Evolutionary conservation across 352 stramenopile genomes (phyloP).

Genomic region (Phytophthora sp.): DNA sequence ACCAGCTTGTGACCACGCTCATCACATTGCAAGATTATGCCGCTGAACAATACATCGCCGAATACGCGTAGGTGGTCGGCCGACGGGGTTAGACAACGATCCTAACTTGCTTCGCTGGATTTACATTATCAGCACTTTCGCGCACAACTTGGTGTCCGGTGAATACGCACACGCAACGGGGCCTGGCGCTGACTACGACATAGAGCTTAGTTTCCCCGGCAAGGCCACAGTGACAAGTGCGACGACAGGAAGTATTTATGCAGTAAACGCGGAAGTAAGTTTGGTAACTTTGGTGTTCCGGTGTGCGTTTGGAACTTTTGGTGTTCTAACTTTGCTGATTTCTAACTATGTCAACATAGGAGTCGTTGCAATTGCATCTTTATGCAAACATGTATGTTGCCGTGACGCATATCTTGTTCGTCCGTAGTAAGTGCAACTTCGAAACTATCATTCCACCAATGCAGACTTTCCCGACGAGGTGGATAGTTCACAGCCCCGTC

Average conservation of each 20-base stretch:
- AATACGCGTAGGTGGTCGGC: constrained; percentile 9
- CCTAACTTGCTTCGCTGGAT: too few species aligned
- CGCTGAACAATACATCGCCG: constrained; percentile 5
- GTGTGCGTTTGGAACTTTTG: too few species aligned
- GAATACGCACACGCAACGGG: constrained; percentile 3
- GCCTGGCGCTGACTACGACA: constrained; percentile 3
- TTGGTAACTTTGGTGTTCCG: too few species aligned
- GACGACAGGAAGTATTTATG: too few species aligned
- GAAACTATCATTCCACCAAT: constrained; percentile 15
- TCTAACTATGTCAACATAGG: neutral
- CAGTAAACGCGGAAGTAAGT: too few species aligned
- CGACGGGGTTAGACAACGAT: neutral
- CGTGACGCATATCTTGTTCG: constrained; percentile 10
- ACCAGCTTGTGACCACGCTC: constrained; percentile 2
- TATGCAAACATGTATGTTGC: constrained; percentile 9
- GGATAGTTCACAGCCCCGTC: constrained; percentile 1
- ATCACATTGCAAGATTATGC: constrained; percentile 12
- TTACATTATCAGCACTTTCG: neutral
- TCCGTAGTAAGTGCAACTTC: constrained; percentile 5
- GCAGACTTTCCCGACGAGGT: neutral
- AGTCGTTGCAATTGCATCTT: constrained; percentile 18
- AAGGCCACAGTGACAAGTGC: too few species aligned
- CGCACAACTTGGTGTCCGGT: neutral
- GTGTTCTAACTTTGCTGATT: too few species aligned
- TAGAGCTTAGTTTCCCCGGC: too few species aligned